phyloP scores from a whole-genome alignment of 257 asterid species.

The Ehretia macrophylla region DNA sequence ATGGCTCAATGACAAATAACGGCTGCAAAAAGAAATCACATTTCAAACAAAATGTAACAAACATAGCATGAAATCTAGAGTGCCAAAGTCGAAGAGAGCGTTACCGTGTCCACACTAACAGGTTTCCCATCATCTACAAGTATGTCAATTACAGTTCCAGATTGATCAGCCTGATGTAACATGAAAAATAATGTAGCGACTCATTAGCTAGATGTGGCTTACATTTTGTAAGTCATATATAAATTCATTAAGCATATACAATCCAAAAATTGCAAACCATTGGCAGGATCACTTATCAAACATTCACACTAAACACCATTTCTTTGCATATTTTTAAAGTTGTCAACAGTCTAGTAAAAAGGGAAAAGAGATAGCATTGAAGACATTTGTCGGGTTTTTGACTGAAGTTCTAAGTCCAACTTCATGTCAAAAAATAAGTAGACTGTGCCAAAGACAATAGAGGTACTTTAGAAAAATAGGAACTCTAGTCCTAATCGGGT shows the following conservation, averaged over 20 bases:
- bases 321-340: too few species aligned
- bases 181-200: neutral
- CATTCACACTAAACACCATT: too few species aligned
- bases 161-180: slow-evolving; percentile 56
- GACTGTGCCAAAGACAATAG: too few species aligned
- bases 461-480: too few species aligned
- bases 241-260: neutral
- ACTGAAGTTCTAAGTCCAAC: too few species aligned
- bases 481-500: too few species aligned
- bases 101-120: slow-evolving; percentile 67
- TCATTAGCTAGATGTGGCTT: neutral
- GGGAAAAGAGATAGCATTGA: too few species aligned
- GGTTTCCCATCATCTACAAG: slow-evolving; percentile 77
- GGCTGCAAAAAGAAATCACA: slow-evolving; percentile 41
- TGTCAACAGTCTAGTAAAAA: too few species aligned
- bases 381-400: too few species aligned
- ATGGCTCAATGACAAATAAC: slow-evolving; percentile 67
- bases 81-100: too few species aligned
- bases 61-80: neutral
- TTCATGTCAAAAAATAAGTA: too few species aligned
- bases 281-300: too few species aligned
- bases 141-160: slow-evolving; percentile 71
- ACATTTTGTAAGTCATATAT: neutral
- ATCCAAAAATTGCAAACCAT: neutral
- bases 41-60: neutral